These are phyloP conservation scores for Chenopodium formosanum DNA, from an alignment of 148 eudicot species.

Conservation along the genomic window DNA sequence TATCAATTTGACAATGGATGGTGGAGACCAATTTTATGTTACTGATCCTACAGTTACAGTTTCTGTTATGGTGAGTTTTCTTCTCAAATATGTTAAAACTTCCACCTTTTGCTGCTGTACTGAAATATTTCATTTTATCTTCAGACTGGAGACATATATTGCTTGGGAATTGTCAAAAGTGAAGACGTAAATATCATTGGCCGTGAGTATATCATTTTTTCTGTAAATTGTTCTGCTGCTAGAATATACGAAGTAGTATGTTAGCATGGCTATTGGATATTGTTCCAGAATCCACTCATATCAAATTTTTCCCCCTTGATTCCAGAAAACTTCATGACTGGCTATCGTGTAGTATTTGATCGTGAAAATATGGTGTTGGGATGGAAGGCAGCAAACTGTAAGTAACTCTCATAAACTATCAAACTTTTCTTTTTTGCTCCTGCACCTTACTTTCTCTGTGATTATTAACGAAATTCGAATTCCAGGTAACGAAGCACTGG, in stretches of 20 bases:
- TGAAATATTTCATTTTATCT: slow-evolving; percentile 14
- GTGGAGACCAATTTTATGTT: slow-evolving; percentile 52
- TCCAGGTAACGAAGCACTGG: slow-evolving; percentile 44
- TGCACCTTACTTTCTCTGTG: slow-evolving; percentile 14
- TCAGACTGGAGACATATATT: slow-evolving; percentile 49
- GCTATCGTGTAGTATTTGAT: slow-evolving; percentile 71
- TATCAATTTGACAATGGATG: slow-evolving; percentile 63
- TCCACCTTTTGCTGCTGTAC: neutral
- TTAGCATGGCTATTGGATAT: neutral
- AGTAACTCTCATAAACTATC: slow-evolving; percentile 26
- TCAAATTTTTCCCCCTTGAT: neutral
- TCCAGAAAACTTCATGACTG: slow-evolving; percentile 93
- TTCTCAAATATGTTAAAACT: slow-evolving; percentile 4
- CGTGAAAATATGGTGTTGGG: slow-evolving; percentile 78
- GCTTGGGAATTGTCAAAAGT: slow-evolving; percentile 73
- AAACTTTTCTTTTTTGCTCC: neutral
- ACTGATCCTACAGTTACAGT: slow-evolving; percentile 41
- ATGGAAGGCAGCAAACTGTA: slow-evolving; percentile 76
- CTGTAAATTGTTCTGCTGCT: no score
- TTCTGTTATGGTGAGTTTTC: slow-evolving; percentile 31
- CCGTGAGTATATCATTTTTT: slow-evolving; percentile 26
- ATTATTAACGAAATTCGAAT: slow-evolving; percentile 16
- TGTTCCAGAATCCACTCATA: neutral
- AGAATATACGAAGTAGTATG: no score
- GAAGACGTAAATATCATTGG: slow-evolving; percentile 51